Base-by-base conservation (phyloP, 1,284 basidiomycete genomes). In the Cystobasidium slooffiae region DNA sequence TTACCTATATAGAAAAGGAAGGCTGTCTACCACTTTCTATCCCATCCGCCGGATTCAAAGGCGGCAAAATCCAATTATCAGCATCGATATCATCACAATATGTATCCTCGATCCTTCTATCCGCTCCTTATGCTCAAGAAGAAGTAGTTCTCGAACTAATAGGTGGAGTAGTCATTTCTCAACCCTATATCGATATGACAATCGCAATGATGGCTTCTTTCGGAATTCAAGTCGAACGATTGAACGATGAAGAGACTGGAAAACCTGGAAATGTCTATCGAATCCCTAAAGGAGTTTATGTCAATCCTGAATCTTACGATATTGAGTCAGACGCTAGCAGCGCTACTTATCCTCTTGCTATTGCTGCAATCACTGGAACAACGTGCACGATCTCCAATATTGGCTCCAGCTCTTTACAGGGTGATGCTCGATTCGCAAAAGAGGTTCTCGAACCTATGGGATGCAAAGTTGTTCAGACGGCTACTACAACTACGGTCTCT, bases 141-240 rank as follows among this genome's bases (percentile, higher is more conserved):
- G 86, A 90, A 47, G 88, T 97, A 77, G 90, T 89, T 5, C 89
- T 99, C 74, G 92, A 97, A 84, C 88, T 99, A 75, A 91, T 89
- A 0, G 94, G 94, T 31, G 94, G 92, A 3, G 88, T 91, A 80
- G 97, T 99, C 81, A 97, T 99, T 83, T 97, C 94, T 20, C 96
- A 98, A 84, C 94, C 94, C 2, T 99, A 99, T 85, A 99, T 99
- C 83, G 95, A 99, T 84, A 97, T 99, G 95, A 99, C 97, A 5
- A 91, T 97, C 78, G 90, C 94, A 8, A 97, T 99, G 91, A 99
- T 99, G 97, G 86, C 86, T 75, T 88, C 90, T n/a, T 99, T 99
- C 81, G 96, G 94, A 22, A 86, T 98, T 78, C 81, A 86, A 8
- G 94, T 96, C 65, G 84, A 85, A 59, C 88, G 94, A 63, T 86